Evolutionary conservation across 2,329 filamentous ascomycete genomes (phyloP), one percentile per base, ranked within the genome.

Genomic region (Cladosporium sp.): DNA sequence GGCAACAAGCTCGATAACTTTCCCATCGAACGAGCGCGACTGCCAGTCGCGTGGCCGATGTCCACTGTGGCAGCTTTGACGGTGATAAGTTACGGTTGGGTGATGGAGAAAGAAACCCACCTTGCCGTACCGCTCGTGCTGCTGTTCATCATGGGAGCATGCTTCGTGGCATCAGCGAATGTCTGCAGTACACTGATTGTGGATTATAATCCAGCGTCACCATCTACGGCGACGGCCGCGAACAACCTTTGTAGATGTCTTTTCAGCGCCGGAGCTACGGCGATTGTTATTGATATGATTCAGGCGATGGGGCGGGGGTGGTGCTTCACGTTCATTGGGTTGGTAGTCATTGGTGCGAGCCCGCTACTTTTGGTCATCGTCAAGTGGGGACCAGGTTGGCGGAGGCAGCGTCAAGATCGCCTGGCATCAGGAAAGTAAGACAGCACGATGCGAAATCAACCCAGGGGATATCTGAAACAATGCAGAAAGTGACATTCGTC

Each of bases 101-200:
- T 66, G 13, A 62, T 69, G 43, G 47, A 65, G 2, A 60, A 58
- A n/a, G 50, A 64, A 8, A 64, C 66, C 2, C 57, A 62, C 22
- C 62, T 75, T 12, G 68, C 69, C 0, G 70, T 60, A 0, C 69
- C 72, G 0, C 61, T 73, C 49, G 58, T 73, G 1, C 69, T 82
- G 3, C 64, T 86, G 3, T 67, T 70, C 11, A 53, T 83, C 7
- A 80, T 80, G 1, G 70, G 80, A 2, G 68, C 69, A 2, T 75
- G 75, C 4, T 69, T 80, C 11, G 83, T 82, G 3, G 82, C 79
- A 1, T 76, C 78, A 0, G 86, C 86, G 61, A 69, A 67, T n/a
- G 63, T 63, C 0, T 67, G 72, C 56, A 69, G 62, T 43, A 67
- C 69, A 29, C 61, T 73, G 50, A 57, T 74, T 2, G 63, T 74